These are phyloP conservation scores for Colletotrichum sp. DNA, from an alignment of 2,329 filamentous ascomycete species.

Conservation along the genomic window DNA sequence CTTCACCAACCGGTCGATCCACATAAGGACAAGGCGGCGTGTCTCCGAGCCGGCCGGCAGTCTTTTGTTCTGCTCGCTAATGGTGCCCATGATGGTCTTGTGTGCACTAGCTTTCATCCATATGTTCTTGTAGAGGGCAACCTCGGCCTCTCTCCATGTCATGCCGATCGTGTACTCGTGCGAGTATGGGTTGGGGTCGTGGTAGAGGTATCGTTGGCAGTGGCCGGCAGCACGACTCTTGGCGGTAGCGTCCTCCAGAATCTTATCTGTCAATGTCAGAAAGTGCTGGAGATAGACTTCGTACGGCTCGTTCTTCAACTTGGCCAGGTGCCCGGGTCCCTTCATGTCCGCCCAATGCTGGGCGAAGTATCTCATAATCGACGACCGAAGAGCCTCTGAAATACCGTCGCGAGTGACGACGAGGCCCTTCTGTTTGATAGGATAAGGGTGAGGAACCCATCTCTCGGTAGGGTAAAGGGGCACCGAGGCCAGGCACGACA, in stretches of 20 bases:
- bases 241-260: neutral
- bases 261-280: neutral
- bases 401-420: neutral
- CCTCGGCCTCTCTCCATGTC: neutral
- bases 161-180: constrained; percentile 11
- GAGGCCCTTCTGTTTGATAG: neutral
- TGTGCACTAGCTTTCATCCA: constrained; percentile 5
- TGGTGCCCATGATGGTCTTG: neutral
- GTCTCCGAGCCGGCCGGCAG: neutral
- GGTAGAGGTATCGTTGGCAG: constrained; percentile 6
- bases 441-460: neutral
- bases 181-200: constrained; percentile 16
- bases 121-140: constrained; percentile 4
- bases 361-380: neutral
- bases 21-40: neutral
- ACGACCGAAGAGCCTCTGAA: neutral
- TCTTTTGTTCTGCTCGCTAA: neutral
- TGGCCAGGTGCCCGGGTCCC: neutral
- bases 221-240: neutral
- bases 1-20: neutral
- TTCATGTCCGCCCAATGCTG: neutral
- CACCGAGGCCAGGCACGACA: neutral
- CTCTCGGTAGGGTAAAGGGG: neutral
- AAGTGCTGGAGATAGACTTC: neutral
- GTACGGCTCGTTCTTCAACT: neutral